Percentiles rank a stretch among this genome's conserved stretches.
phyloP scores from a whole-genome alignment of 768 basidiomycete genomes.

The Leccinum imitatum region DNA sequence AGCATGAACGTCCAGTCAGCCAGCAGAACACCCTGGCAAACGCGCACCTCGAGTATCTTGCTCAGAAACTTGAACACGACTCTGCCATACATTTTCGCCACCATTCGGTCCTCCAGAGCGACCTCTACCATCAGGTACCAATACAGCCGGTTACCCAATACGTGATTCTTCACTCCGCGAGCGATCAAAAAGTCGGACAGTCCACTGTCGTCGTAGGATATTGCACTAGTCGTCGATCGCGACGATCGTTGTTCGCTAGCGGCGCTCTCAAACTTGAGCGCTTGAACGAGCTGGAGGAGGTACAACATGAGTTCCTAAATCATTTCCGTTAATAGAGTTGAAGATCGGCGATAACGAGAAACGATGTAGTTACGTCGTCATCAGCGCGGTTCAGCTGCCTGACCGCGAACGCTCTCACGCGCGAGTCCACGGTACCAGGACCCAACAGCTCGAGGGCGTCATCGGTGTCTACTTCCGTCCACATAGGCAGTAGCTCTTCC shows the following conservation, averaged over 20 bases:
- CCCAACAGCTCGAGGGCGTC: conserved; percentile 95
- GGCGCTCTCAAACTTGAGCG: conserved; percentile 91
- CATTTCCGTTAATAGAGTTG: background rate
- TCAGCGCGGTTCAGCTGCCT: conserved; percentile 87
- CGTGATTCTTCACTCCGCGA: conserved; percentile 76
- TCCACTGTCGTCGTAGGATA: conserved; percentile 89
- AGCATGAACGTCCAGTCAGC: background rate
- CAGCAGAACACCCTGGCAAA: background rate
- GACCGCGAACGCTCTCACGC: conserved; percentile 93
- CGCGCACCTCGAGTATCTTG: conserved; percentile 76
- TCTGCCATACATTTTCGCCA: conserved; percentile 91
- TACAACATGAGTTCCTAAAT: conserved; percentile 87
- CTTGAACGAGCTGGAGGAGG: conserved; percentile 94
- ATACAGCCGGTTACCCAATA: conserved; percentile 89
- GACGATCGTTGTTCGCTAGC: conserved; percentile 75
- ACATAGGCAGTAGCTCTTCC: conserved; percentile 90
- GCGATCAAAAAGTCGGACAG: conserved; percentile 89
- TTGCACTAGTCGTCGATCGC: conserved; percentile 68
- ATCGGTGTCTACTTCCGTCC: conserved; percentile 97
- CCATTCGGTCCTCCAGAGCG: conserved; percentile 77
- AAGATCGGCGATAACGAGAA: background rate
- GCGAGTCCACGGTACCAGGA: conserved; percentile 83
- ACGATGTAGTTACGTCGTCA: conserved; percentile 69
- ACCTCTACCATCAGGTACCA: conserved; percentile 99
- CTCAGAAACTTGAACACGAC: conserved; percentile 91